Evolutionary conservation across 805 yeast genomes (phyloP), one percentile per base, ranked within the genome.

Genomic region (Scheffersomyces lignosus): DNA sequence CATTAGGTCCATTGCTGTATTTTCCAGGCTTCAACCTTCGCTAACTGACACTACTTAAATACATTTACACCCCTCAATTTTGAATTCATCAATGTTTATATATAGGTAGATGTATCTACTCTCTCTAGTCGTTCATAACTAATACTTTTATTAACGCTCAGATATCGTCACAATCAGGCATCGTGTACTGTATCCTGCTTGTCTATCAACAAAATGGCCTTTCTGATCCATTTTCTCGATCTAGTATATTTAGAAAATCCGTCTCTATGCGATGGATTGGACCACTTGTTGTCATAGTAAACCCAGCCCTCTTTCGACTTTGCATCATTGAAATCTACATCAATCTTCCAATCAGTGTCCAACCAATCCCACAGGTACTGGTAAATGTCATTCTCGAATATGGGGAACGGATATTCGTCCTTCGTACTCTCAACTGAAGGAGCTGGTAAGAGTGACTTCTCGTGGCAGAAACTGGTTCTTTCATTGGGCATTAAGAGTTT

Each of bases 361-460:
- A 75, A 39, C 86, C 86, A 80, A 38, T 63, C 68, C 84, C 84
- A 80, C 31, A 59, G 65, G 36, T 70, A 69, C 3, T 52, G 30
- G 18, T 66, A 62, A 10, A 64, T 49, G 41, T 60, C 67, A 41
- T 63, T 58, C 16, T 61, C 62, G 37, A 58, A 65, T 2, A 51
- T 44, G 0, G 83, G 84, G 37, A 78, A 77, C 18, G 54, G 55
- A 48, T 77, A 78, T 1, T 54, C 48, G 3, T 61, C 61, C 15
- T 15, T 66, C 51, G 24, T 54, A 37, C 27, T 57, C 32, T 16
- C 60, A 43, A 38, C 56, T 45, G 37, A 51, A 3, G 66, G 65
- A 0, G 67, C 55, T 2, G 54, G 44, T 9, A 43, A 37, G 44
- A 56, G 45, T 27, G 69, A 59, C 10, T 64, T 54, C 18, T 60